Base-by-base conservation (phyloP, 2,329 filamentous ascomycete genomes). In the Zymoseptoria passerinii region DNA sequence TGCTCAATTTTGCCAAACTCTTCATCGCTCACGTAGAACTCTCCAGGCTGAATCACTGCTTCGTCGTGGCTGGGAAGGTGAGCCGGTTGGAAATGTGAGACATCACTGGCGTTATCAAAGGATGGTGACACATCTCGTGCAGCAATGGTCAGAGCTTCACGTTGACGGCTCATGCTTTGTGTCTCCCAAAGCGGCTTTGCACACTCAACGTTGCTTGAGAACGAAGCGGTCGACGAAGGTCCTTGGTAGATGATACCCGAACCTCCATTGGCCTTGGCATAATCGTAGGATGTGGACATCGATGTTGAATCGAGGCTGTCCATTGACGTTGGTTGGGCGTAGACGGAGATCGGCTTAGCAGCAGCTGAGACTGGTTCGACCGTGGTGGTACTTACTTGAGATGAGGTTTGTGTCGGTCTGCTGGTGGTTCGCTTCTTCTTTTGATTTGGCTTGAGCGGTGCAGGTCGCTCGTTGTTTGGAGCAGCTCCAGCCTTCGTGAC, bases 221-320 rank as follows among this genome's bases (percentile, higher is more conserved):
- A 52, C n/a, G 52, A 55, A 6, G 48, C 53, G 52, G 44, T 52
- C 40, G 49, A 48, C n/a, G 52, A 53, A 1, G 55, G 20, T 16
- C 54, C 54, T 28, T 61, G 58, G 51, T 64, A 61, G 20, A 63
- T 52, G 55, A 57, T 60, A 29, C 59, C 56, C 29, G 59, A 52
- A 20, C 53, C 58, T 10, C 54, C 62, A 20, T 53, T 56, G 44
- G 54, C 62, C 29, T 56, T 64, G 28, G 58, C 57, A 50, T 35
- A 60, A 28, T 60, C 56, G 10, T 63, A 40, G 20, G 62, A 63
- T 10, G 63, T 64, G 20, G 56, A 59, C 53, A 48, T 48, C 48
- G 60, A 58, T 61, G 59, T 64, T 63, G 63, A 60, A 63, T 58
- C 62, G 44, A 63, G 55, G 9, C 58, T 56, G 51, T 65, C 57